Evolutionary conservation across 1,139 yeast genomes (phyloP).

Genomic region (Geotrichum aggregatum): DNA sequence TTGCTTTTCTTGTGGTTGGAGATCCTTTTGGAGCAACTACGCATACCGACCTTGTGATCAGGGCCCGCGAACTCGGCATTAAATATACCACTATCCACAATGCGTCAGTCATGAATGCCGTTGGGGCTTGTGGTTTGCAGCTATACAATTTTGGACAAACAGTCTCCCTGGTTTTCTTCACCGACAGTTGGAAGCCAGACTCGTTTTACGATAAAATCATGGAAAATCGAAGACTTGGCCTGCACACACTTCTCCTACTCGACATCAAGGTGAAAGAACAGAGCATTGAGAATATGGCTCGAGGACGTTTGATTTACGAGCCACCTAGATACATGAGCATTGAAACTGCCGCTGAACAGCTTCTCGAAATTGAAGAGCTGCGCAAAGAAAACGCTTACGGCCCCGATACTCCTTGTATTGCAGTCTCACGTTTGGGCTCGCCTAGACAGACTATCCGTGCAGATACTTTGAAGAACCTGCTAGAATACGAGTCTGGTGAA

Average conservation of each 20-base stretch:
- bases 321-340: slow-evolving; percentile 97
- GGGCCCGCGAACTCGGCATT: slow-evolving; percentile 82
- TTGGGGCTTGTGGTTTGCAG: slow-evolving; percentile 96
- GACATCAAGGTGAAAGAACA: slow-evolving; percentile 97
- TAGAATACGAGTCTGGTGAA: slow-evolving; percentile 84
- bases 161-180: slow-evolving; percentile 89
- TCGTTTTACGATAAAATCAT: slow-evolving; percentile 82
- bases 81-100: slow-evolving; percentile 82
- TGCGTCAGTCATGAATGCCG: slow-evolving; percentile 97
- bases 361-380: slow-evolving; percentile 77
- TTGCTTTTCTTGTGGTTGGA: slow-evolving; percentile 94
- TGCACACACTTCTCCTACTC: slow-evolving; percentile 80
- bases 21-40: slow-evolving; percentile 98
- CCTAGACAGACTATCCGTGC: slow-evolving; percentile 80
- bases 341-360: slow-evolving; percentile 80
- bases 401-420: slow-evolving; percentile 85
- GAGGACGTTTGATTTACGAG: slow-evolving; percentile 87
- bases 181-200: slow-evolving; percentile 94
- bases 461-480: slow-evolving; percentile 64
- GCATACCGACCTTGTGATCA: slow-evolving; percentile 84
- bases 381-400: slow-evolving; percentile 68
- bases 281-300: slow-evolving; percentile 87
- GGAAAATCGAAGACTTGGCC: slow-evolving; percentile 86
- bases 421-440: slow-evolving; percentile 85
- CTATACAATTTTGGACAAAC: slow-evolving; percentile 95